Evolutionary conservation across 2,329 filamentous ascomycete species (phyloP).

Genomic region (Berkeleyomyces basicola): DNA sequence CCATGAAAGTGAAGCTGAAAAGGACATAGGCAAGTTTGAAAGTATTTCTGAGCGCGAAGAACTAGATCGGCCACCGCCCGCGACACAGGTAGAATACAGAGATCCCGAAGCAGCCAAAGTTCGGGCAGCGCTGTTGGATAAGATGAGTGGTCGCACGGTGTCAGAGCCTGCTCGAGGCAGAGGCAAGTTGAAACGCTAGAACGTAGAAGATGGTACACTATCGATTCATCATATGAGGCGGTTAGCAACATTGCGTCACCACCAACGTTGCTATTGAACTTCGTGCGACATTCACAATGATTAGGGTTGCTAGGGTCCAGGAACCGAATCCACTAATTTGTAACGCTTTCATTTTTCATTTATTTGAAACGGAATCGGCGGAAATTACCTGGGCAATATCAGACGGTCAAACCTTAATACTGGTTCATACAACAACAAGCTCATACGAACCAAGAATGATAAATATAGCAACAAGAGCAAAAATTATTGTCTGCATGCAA

Average conservation of each 20-base stretch:
- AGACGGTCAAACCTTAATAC: neutral
- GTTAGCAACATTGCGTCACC: too few relatives aligned
- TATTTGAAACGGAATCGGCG: neutral
- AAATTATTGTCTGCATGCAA: too few relatives aligned
- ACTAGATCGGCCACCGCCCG: constrained; percentile 20
- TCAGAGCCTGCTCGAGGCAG: neutral
- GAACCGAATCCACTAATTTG: neutral
- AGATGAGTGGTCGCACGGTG: constrained; percentile 21
- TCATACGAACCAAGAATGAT: too few relatives aligned
- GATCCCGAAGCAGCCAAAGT: constrained; percentile 31
- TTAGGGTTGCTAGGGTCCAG: neutral
- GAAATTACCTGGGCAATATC: neutral
- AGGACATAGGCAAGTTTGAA: constrained; percentile 14
- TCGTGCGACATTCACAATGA: neutral
- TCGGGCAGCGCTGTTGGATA: constrained; percentile 29
- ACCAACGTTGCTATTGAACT: too few relatives aligned
- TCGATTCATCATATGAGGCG: neutral
- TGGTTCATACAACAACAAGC: neutral
- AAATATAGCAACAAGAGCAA: too few relatives aligned
- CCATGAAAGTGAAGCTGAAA: constrained; percentile 12
- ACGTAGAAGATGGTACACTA: neutral
- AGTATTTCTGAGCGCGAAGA: neutral
- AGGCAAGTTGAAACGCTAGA: neutral
- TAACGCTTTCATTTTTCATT: neutral
- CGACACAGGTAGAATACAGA: constrained; percentile 38